Base-by-base conservation (phyloP, 352 stramenopile genomes). In the Globisporangium okanoganense region DNA sequence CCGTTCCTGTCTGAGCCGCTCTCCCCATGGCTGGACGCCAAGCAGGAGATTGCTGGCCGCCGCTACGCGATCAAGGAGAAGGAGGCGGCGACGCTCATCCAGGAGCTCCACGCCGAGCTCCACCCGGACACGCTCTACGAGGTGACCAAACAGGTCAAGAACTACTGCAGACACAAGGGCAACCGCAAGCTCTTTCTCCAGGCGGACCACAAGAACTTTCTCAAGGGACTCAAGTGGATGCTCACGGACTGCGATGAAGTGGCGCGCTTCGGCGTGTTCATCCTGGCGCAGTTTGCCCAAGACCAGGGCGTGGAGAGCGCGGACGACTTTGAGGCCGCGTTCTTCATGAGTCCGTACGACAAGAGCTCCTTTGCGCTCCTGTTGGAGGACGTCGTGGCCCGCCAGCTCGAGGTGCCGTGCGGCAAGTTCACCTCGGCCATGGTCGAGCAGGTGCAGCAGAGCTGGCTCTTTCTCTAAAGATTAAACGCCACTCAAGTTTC, bases 101-200 rank as follows among this genome's bases (percentile, higher is more conserved):
- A 85, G 50, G 76, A 88, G 48, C 65, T 92, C 48, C 87, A 87
- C 59, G 64, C 78, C 13, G 70, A 84, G 10, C 55, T 88, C 48
- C 79, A 89, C 61, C 44, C 52, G 0, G 79, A 92, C 22, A 72
- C 78, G 35, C 66, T 90, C 2, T 88, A 86, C 51, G 71, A 92
- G 24, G 72, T 90, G 27, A 67, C 75, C 25, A 84, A 83, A 61
- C 64, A 58, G 55, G 59, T 92, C 41, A 92, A 92, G 66, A 78
- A 89, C 67, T 70, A 80, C 58, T 90, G 80, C 66, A 73, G 82
- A 29, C 75, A 89, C 79, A 73, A 75, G 57, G 77, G 73, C 62
- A 92, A 92, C 75, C 79, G 80, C 61, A 72, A 75, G 35, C 52
- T 87, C 20, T 88, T 92, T 51, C 48, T 87, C 8, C 59, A 78